phyloP scores from a whole-genome alignment of 2,329 filamentous ascomycete genomes.

The Alternaria conjuncta region DNA sequence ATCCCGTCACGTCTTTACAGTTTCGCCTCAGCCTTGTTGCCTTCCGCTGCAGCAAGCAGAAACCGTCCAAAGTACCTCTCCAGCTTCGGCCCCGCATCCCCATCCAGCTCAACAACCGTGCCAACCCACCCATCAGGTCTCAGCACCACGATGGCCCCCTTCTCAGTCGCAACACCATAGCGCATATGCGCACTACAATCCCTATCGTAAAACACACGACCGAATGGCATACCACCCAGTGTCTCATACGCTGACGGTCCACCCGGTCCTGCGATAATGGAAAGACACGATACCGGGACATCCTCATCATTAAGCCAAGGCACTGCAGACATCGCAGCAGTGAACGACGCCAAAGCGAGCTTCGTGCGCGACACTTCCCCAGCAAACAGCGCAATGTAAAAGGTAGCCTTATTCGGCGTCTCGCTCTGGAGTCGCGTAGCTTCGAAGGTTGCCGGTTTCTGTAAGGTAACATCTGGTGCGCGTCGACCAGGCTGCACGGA shows the following conservation, averaged over 20 bases:
- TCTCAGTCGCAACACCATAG: slow-evolving; percentile 34
- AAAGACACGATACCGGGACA: slow-evolving; percentile 31
- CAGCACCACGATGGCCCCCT: slow-evolving; percentile 39
- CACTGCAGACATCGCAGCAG: slow-evolving; percentile 4
- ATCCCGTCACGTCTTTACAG: not conserved
- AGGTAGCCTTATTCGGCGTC: slow-evolving; percentile 52
- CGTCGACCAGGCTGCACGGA: slow-evolving; percentile 51
- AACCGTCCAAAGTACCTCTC: slow-evolving; percentile 32
- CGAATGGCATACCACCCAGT: slow-evolving; percentile 40
- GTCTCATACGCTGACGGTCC: slow-evolving; percentile 39
- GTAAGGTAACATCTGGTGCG: slow-evolving; percentile 55
- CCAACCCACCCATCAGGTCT: slow-evolving; percentile 46
- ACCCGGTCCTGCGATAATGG: slow-evolving; percentile 32
- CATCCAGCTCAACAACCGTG: slow-evolving; percentile 23
- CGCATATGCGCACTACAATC: slow-evolving; percentile 39
- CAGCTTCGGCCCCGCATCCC: slow-evolving; percentile 14
- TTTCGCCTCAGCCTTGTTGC: not conserved
- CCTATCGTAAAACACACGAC: slow-evolving; percentile 47
- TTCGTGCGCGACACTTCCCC: slow-evolving; percentile 38
- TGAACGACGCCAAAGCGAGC: slow-evolving; percentile 16
- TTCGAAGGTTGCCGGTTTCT: slow-evolving; percentile 56
- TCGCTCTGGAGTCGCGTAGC: slow-evolving; percentile 53
- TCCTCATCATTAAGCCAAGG: slow-evolving; percentile 18
- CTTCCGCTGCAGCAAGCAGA: not conserved
- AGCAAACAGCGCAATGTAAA: slow-evolving; percentile 54